Evolutionary conservation across 352 stramenopile genomes (phyloP).

Genomic region (Phytophthora foliorum): DNA sequence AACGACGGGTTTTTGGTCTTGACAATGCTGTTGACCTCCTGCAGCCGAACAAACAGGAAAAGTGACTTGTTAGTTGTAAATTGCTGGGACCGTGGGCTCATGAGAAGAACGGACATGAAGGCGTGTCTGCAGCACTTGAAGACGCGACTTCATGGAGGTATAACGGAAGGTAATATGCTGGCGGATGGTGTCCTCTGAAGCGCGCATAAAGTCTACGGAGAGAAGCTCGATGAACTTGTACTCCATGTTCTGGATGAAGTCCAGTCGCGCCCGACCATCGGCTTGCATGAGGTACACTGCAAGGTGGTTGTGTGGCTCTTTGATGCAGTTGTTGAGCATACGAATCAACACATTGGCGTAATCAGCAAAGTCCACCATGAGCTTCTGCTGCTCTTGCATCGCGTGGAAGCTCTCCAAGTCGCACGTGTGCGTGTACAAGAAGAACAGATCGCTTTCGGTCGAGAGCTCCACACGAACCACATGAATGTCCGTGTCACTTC

Average conservation of each 20-base stretch:
- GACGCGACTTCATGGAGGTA: constrained; percentile 94
- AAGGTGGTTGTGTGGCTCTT: constrained; percentile 95
- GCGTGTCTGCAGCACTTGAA: constrained; percentile 92
- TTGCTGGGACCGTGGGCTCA: not conserved
- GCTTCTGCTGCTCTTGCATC: constrained; percentile 96
- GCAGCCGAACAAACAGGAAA: not conserved
- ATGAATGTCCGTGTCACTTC: constrained; percentile 86
- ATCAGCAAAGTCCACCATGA: constrained; percentile 96
- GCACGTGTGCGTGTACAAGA: constrained; percentile 93
- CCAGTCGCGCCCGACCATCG: constrained; percentile 90
- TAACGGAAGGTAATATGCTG: constrained; percentile 96
- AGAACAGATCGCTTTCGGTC: constrained; percentile 95
- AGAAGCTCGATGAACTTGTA: constrained; percentile 97
- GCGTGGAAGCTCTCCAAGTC: constrained; percentile 88
- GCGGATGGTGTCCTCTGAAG: constrained; percentile 90
- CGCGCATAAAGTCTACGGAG: constrained; percentile 92
- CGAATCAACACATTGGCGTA: constrained; percentile 95
- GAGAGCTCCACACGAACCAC: constrained; percentile 92
- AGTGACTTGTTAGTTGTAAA: constrained; percentile 15
- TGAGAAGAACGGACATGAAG: constrained; percentile 68
- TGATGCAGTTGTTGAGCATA: constrained; percentile 97
- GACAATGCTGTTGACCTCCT: constrained; percentile 95
- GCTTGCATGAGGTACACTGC: constrained; percentile 95
- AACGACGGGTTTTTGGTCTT: constrained; percentile 96
- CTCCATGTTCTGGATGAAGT: constrained; percentile 98